Conservation (phyloP, 2,329 filamentous ascomycete species). For the Myriosclerotinia scirpicola region DNA sequence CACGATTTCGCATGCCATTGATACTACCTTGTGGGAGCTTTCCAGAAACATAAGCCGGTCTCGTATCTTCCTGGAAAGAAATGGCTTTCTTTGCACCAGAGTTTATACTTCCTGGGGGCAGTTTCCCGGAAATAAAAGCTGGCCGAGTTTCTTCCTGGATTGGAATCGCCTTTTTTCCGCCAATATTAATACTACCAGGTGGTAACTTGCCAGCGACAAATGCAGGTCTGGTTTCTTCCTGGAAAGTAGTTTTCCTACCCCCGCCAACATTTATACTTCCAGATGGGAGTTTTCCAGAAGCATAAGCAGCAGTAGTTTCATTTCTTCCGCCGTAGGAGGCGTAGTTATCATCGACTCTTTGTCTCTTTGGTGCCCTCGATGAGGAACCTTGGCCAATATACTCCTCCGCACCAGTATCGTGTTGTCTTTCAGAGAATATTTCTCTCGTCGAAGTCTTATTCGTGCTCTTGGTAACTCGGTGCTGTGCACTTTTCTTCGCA, state of each 20-base stretch:
- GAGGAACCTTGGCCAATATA: slow-evolving; percentile 37
- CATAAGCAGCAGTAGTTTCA: slow-evolving; percentile 29
- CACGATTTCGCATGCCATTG: slow-evolving; percentile 36
- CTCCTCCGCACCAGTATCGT: slow-evolving; percentile 36
- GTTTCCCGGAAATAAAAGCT: slow-evolving; percentile 40
- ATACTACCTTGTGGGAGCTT: slow-evolving; percentile 36
- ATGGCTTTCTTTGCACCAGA: slow-evolving; percentile 32
- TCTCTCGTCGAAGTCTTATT: slow-evolving; percentile 32
- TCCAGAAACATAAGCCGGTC: slow-evolving; percentile 37
- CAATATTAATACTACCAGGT: slow-evolving; percentile 39
- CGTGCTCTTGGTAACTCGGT: slow-evolving; percentile 46
- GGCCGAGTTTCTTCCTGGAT: slow-evolving; percentile 28
- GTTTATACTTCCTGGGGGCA: slow-evolving; percentile 42
- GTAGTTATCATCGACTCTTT: slow-evolving; percentile 42
- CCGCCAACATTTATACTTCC: slow-evolving; percentile 37
- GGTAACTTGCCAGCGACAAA: slow-evolving; percentile 42
- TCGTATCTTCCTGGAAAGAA: slow-evolving; percentile 31
- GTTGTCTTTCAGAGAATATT: slow-evolving; percentile 35
- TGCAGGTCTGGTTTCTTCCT: slow-evolving; percentile 26
- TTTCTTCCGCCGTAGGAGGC: slow-evolving; percentile 27
- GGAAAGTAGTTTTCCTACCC: slow-evolving; percentile 23
- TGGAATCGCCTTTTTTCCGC: slow-evolving; percentile 29
- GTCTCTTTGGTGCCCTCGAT: slow-evolving; percentile 47
- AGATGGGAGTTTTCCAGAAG: slow-evolving; percentile 43
- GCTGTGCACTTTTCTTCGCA: slow-evolving; percentile 67